These are phyloP conservation scores for Penicillium parvum DNA, from an alignment of 495 filamentous ascomycete genomes.

Conservation along the genomic window DNA sequence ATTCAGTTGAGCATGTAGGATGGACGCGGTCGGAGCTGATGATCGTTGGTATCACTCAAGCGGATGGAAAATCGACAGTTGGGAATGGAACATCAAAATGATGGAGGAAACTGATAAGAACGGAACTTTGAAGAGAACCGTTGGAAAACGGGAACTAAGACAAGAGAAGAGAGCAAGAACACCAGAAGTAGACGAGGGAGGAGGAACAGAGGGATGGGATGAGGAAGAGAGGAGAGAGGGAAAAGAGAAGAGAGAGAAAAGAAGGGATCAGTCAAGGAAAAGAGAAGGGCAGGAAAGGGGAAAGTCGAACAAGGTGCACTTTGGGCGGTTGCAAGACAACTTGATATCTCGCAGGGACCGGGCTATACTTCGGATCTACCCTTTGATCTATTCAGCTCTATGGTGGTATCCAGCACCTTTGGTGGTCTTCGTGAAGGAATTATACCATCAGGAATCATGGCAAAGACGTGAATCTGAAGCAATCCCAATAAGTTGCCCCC, in stretches of 20 bases:
- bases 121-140: background rate
- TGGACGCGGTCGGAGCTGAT: constrained; percentile 1
- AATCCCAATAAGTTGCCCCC: background rate
- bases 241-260: constrained; percentile 10
- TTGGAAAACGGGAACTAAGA: constrained; percentile 18
- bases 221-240: constrained; percentile 5
- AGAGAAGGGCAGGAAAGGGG: constrained; percentile 13
- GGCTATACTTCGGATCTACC: no score
- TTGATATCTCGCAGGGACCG: constrained; percentile 8
- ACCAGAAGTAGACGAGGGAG: constrained; percentile 24
- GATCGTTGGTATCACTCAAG: constrained; percentile 6
- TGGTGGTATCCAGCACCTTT: no score
- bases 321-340: no score
- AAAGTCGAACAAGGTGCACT: constrained; percentile 15
- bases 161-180: constrained; percentile 24
- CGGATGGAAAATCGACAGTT: background rate
- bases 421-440: no score
- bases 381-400: no score
- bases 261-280: constrained; percentile 11
- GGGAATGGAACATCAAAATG: constrained; percentile 1
- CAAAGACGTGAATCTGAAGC: constrained; percentile 6
- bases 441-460: no score
- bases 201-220: constrained; percentile 9
- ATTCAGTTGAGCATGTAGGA: background rate
- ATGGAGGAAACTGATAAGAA: background rate